These are phyloP conservation scores for Neocallimastix lanati DNA, from an alignment of 192 early-diverging fungal genomes.

Conservation along the genomic window DNA sequence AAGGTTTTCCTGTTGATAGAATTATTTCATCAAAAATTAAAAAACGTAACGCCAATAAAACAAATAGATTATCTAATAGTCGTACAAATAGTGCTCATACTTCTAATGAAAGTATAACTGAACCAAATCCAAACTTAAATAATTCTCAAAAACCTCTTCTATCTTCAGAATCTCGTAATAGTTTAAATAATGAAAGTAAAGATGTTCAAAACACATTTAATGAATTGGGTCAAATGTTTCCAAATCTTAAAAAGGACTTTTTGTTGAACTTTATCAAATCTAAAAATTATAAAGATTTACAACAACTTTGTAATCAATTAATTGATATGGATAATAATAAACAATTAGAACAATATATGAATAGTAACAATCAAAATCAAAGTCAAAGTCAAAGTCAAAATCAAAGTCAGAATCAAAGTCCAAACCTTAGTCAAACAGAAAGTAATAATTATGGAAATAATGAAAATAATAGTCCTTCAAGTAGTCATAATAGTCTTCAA, in stretches of 20 bases:
- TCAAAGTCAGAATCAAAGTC: neutral
- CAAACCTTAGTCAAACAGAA: neutral
- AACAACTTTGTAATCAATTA: neutral
- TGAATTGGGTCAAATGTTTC: neutral
- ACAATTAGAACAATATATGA: neutral
- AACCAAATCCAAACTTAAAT: neutral
- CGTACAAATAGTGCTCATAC: neutral
- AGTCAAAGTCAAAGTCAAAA: no score
- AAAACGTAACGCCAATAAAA: neutral
- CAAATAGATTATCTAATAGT: neutral
- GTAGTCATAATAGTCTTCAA: neutral
- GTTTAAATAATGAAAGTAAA: neutral
- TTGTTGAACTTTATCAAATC: neutral
- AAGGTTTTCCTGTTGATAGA: constrained; percentile 54
- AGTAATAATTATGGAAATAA: no score
- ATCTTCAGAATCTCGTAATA: neutral
- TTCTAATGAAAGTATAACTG: neutral
- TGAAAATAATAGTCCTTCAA: neutral
- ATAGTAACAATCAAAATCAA: neutral
- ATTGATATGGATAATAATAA: neutral
- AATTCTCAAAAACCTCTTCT: neutral
- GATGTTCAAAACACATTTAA: neutral
- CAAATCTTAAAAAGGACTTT: neutral
- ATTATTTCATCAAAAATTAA: constrained; percentile 13
- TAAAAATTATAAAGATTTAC: neutral